These are phyloP conservation scores for Astrothelium subdiscretum DNA, from an alignment of 495 filamentous ascomycete species.

Conservation along the genomic window DNA sequence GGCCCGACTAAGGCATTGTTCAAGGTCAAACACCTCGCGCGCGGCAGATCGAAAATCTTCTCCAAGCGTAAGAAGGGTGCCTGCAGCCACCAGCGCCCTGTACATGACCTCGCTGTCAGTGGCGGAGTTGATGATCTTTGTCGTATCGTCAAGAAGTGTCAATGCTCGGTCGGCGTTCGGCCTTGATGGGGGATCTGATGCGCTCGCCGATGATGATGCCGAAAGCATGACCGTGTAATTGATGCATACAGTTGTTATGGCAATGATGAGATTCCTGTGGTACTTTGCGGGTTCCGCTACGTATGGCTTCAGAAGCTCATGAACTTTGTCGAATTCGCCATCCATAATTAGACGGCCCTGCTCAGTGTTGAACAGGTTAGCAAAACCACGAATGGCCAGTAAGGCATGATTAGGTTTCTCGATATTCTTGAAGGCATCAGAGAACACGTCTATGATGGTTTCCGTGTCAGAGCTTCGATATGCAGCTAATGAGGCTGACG, in stretches of 20 bases:
- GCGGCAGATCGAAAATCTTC: constrained; percentile 37
- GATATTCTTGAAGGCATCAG: constrained; percentile 44
- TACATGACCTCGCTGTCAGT: constrained; percentile 75
- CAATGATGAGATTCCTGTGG: constrained; percentile 73
- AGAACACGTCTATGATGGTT: constrained; percentile 43
- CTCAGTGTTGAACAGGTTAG: constrained; percentile 74
- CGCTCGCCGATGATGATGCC: constrained; percentile 7
- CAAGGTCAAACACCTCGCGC: constrained; percentile 36
- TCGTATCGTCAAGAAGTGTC: constrained; percentile 51
- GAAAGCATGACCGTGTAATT: constrained; percentile 59
- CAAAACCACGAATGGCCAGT: constrained; percentile 69
- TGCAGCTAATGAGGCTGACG: constrained; percentile 47
- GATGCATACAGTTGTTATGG: constrained; percentile 69
- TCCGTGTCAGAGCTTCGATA: constrained; percentile 32
- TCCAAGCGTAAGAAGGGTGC: constrained; percentile 55
- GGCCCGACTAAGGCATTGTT: constrained; percentile 30
- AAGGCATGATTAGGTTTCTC: constrained; percentile 63
- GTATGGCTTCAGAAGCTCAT: constrained; percentile 22
- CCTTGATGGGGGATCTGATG: constrained; percentile 6
- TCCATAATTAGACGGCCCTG: constrained; percentile 55
- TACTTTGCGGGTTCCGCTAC: constrained; percentile 34
- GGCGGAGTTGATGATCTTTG: constrained; percentile 47
- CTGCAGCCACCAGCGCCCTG: constrained; percentile 68
- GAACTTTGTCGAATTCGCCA: constrained; percentile 41
- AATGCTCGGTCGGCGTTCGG: constrained; percentile 43